phyloP scores from a whole-genome alignment of 2,329 filamentous ascomycete species.

The Pseudocercospora cruenta region DNA sequence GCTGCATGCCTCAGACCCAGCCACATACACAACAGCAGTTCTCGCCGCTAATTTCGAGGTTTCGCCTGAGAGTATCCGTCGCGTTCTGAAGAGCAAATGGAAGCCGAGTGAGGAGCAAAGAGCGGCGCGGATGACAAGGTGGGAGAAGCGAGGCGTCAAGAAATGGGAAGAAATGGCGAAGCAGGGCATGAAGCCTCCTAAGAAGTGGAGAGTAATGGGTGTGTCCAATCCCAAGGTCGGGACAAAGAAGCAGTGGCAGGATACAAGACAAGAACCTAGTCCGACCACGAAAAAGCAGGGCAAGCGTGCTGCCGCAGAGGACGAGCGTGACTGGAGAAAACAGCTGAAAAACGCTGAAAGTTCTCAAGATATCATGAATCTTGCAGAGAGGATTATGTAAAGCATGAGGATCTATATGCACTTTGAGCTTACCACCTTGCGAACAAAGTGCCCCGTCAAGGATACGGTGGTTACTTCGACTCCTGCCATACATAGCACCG shows the following conservation, averaged over 20 bases:
- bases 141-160: slow-evolving; percentile 53
- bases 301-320: not conserved
- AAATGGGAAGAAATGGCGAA: slow-evolving; percentile 54
- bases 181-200: slow-evolving; percentile 60
- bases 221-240: slow-evolving; percentile 33
- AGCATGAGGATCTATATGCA: not conserved
- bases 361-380: not conserved
- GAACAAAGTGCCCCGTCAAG: not conserved
- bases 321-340: not conserved
- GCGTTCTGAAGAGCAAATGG: slow-evolving; percentile 84
- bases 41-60: slow-evolving; percentile 81
- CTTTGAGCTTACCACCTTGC: not conserved
- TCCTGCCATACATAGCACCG: not conserved
- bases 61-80: slow-evolving; percentile 82
- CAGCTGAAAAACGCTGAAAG: not conserved
- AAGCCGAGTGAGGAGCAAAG: slow-evolving; percentile 56
- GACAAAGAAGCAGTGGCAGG: slow-evolving; percentile 17
- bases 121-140: slow-evolving; percentile 47
- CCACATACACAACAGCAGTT: slow-evolving; percentile 72
- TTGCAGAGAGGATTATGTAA: slow-evolving; percentile 7
- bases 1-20: slow-evolving; percentile 75
- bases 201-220: slow-evolving; percentile 55
- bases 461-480: not conserved
- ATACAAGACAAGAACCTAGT: not conserved
- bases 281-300: not conserved